Conservation (phyloP, 2,329 filamentous ascomycete genomes). For the Beauveria australis region DNA sequence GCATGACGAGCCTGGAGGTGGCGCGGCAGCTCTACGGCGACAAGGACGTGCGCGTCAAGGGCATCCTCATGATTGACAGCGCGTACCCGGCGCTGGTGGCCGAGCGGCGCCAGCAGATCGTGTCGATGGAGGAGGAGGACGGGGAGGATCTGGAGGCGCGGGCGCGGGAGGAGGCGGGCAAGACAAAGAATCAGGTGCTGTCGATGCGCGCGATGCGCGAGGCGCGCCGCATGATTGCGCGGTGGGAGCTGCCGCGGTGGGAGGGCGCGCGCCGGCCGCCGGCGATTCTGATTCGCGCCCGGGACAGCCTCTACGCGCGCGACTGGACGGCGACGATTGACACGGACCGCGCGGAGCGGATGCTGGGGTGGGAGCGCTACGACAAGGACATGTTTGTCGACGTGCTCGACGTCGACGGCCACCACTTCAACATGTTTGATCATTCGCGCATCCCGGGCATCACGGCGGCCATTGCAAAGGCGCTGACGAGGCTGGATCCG, state of each 20-base stretch:
- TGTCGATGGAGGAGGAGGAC: not conserved
- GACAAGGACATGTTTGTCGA: constrained; percentile 33
- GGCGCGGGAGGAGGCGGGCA: constrained; percentile 20
- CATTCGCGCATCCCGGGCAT: constrained; percentile 21
- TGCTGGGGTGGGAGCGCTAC: constrained; percentile 43
- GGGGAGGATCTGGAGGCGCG: not conserved
- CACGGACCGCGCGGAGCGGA: constrained; percentile 29
- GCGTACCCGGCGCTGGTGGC: constrained; percentile 27
- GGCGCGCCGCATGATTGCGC: constrained; percentile 30
- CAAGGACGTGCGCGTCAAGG: constrained; percentile 31
- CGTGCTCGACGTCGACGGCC: constrained; percentile 40
- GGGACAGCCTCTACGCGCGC: constrained; percentile 28
- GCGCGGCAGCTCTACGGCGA: constrained; percentile 34
- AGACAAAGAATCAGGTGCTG: constrained; percentile 26
- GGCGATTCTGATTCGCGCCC: constrained; percentile 38
- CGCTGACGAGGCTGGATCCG: constrained; percentile 10
- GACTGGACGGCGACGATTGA: constrained; percentile 31
- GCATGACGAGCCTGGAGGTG: constrained; percentile 42
- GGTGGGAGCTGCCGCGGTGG: constrained; percentile 35
- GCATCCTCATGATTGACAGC: constrained; percentile 46
- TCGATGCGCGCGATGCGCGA: constrained; percentile 33
- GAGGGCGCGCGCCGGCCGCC: constrained; percentile 27
- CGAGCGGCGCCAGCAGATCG: constrained; percentile 13
- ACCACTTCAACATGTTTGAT: constrained; percentile 43
- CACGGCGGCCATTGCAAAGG: constrained; percentile 18